Evolutionary conservation across 2,329 filamentous ascomycete species (phyloP), one percentile per base, ranked within the genome.

Genomic region (Hymenoscyphus scutula): DNA sequence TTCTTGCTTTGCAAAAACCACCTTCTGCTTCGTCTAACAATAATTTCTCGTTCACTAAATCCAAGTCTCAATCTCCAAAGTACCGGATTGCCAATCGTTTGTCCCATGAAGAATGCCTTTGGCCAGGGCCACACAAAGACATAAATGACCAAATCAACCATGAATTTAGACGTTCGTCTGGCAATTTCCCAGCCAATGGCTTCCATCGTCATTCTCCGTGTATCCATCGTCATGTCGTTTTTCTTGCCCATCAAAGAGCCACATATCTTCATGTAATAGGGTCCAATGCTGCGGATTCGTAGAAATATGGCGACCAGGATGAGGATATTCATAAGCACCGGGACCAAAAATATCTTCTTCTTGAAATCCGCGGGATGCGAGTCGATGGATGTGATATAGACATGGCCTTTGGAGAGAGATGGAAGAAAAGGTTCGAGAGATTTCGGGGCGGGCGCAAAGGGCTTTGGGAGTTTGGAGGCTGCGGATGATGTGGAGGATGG

Each of bases 341-440:
- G 92, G 0, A 97, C 87, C 56, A 86, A 71, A 77, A 97, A 97
- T 71, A 96, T 89, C 72, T 91, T 89, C 74, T 85, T 85, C 78
- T 97, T 97, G 77, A 93, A 86, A 30, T 82, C 80, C 23, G 77
- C 76, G 0, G 88, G 86, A 65, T 89, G 87, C 64, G 77, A 78
- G 80, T 97, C 93, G 76, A 96, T 80, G 79, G 97, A 92, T 32
- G 89, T 82, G 71, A 97, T 84, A 82, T 97, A 97, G 74, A 96
- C 83, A 75, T 91, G 86, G 61, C 83, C 78, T 61, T 83, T 80
- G 63, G 86, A 83, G 64, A 97, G 86, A 53, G 80, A 82, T 38
- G 83, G 78, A 72, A 90, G 81, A 74, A 96, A 88, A 11, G 87
- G 82, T 58, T 81, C 71, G 60, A 96, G 83, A 32, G 38, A 19